Conservation (phyloP, 495 filamentous ascomycete genomes). For the Parmelia sp. region DNA sequence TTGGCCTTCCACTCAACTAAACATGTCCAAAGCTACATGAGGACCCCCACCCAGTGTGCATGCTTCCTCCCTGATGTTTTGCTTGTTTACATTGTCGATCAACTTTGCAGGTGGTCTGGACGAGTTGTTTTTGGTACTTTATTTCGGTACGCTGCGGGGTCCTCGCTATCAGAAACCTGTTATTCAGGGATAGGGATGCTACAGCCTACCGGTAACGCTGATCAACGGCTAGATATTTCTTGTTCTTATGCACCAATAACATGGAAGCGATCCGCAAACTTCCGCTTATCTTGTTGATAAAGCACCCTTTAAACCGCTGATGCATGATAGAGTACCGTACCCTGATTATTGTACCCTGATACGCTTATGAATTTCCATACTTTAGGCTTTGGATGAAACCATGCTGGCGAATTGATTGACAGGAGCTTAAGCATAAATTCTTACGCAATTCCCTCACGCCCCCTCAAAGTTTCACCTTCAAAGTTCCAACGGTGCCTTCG, state of each 20-base stretch:
- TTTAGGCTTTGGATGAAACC: background rate
- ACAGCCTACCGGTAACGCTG: no score
- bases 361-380: background rate
- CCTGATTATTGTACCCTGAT: background rate
- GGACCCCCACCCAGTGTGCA: no score
- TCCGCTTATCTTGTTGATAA: conserved; percentile 14
- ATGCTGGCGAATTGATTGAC: background rate
- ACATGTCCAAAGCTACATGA: no score
- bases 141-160: conserved; percentile 8
- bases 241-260: conserved; percentile 13
- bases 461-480: background rate
- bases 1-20: background rate
- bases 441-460: background rate
- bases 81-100: background rate
- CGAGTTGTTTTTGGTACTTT: background rate
- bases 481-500: conserved; percentile 12
- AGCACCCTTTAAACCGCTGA: background rate
- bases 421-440: background rate
- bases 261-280: background rate
- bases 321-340: background rate
- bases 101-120: background rate
- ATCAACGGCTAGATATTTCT: conserved; percentile 12
- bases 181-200: no score
- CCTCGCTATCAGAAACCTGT: conserved; percentile 6
- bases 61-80: no score